Evolutionary conservation across 176 grass and related monocot genomes (phyloP).

Genomic region (Triticum aestivum): IWGSC_CS_RefSeq_v2.1 NC_057794.1:563077349-563077848

Average conservation of each 20-base stretch:
- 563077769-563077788: slow-evolving; percentile 69
- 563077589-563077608: neutral
- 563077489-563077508: neutral
- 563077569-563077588: neutral
- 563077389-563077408: neutral
- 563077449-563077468: neutral
- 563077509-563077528: neutral
- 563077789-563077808: slow-evolving; percentile 60
- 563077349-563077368: neutral
- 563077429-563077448: too few relatives aligned
- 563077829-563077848: slow-evolving; percentile 14
- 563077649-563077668: slow-evolving; percentile 8
- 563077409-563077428: neutral
- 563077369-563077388: neutral
- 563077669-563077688: slow-evolving; percentile 40
- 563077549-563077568: neutral
- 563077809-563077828: slow-evolving; percentile 63
- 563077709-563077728: slow-evolving; percentile 82
- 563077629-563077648: neutral
- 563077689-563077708: slow-evolving; percentile 75
- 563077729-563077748: slow-evolving; percentile 87
- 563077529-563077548: slow-evolving; percentile 23
- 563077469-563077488: too few relatives aligned
- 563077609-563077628: neutral
- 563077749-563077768: slow-evolving; percentile 96